Evolutionary conservation across 345 rosid species (phyloP), one percentile per base, ranked within the genome.

Genomic region (Linum usitatissimum): DNA sequence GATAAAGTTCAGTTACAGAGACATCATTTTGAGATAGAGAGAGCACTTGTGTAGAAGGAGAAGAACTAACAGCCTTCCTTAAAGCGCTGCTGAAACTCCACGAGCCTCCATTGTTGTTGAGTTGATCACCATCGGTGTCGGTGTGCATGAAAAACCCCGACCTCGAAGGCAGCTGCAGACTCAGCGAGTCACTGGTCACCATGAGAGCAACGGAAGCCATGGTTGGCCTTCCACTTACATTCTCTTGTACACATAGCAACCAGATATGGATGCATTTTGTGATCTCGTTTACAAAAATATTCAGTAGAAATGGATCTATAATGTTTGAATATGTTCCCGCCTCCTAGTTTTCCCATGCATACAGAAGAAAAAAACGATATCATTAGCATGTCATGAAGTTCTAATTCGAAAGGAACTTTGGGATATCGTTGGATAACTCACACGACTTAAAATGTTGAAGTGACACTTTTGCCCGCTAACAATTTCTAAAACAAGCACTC

Each of bases 321-420:
- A 86, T 31, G 28, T 77, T 69, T 6, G 60, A 3, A 6, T 57
- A 42, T 1, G 62, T 48, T 7, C 75, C 80, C 70, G 80, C 80
- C 40, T 66, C 78, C 90, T 87, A 76, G 42, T 69, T 68, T 59
- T 57, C 78, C 91, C 91, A 88, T 13, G 73, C 80, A 86, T 85
- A 57, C 48, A 78, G 51, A 53, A 55, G 57, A 10, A 15, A n/a
- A 30, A n/a, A n/a, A n/a, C n/a, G 28, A 23, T 23, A 23, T 23
- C 1, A 23, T 23, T 23, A 23, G 1, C 28, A 23, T 23, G 28
- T 23, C 28, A 23, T 23, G 28, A 23, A 23, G 28, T 23, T 23
- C 28, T 23, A 23, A 23, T 23, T 23, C 28, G 2, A 23, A 23
- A 23, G 28, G 38, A 34, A 34, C 8, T 0, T 34, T 34, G 5